These are phyloP conservation scores for Barnettozyma hawaiiensis DNA, from an alignment of 1,139 yeast species.

Conservation along the genomic window DNA sequence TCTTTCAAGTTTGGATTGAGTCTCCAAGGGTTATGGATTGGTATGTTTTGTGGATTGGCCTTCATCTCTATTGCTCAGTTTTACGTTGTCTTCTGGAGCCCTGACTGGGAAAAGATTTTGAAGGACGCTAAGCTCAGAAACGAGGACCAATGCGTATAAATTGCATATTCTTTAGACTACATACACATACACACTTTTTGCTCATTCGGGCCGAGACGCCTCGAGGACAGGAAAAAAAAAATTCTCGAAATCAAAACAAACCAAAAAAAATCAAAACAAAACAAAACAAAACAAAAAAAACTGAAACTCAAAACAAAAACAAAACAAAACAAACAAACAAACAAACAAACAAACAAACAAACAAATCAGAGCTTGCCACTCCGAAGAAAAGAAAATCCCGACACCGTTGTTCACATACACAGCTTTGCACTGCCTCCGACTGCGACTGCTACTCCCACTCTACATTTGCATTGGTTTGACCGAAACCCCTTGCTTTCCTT, in stretches of 20 bases:
- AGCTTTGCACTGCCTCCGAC: background rate
- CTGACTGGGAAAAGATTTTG: constrained; percentile 32
- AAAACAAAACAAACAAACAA: too few species aligned
- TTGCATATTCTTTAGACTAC: background rate
- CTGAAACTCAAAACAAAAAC: too few species aligned
- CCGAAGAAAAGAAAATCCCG: too few species aligned
- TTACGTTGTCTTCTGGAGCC: constrained; percentile 31
- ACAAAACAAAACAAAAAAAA: background rate
- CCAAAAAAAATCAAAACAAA: background rate
- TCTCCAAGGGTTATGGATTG: constrained; percentile 81
- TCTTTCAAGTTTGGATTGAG: constrained; percentile 51
- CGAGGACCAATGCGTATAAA: constrained; percentile 40
- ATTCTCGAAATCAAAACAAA: constrained; percentile 1
- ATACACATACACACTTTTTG: background rate
- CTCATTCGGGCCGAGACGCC: too few species aligned
- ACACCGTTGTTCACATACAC: too few species aligned
- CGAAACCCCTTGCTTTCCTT: too few species aligned
- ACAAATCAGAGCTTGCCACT: too few species aligned
- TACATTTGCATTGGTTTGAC: too few species aligned
- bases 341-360: too few species aligned
- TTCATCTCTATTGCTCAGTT: constrained; percentile 60
- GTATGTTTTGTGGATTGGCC: constrained; percentile 69
- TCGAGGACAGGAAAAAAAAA: too few species aligned
- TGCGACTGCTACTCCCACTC: too few species aligned
- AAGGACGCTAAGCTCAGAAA: constrained; percentile 35